A percentile compares a stretch with the other conserved stretches of the same genome.
These are phyloP conservation scores for Venturiaceae sp. DNA, from an alignment of 2,329 filamentous ascomycete genomes.

Conservation along the genomic window DNA sequence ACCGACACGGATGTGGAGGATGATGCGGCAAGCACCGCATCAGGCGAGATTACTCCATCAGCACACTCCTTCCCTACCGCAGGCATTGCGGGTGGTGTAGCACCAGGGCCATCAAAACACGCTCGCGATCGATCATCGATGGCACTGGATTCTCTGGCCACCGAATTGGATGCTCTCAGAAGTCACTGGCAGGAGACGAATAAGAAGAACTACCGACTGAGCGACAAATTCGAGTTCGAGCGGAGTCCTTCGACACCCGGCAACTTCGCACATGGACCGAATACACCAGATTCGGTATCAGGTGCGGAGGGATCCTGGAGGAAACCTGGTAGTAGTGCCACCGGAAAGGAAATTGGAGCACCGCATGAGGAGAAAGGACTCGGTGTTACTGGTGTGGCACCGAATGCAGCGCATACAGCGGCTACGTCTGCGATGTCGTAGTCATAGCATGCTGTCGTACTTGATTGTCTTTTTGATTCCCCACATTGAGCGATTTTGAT, in stretches of 20 bases:
- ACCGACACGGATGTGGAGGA: conserved; percentile 1
- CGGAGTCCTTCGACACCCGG: conserved; percentile 13
- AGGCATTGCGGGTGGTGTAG: neutral
- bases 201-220: conserved; percentile 77
- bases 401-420: neutral
- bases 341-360: neutral
- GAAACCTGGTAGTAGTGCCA: neutral
- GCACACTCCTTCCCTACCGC: conserved; percentile 5
- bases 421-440: neutral
- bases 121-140: conserved; percentile 18
- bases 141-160: conserved; percentile 83
- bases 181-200: conserved; percentile 94
- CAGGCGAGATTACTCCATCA: conserved; percentile 40
- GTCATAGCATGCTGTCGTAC: neutral
- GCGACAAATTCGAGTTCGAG: conserved; percentile 84
- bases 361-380: neutral
- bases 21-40: conserved; percentile 11
- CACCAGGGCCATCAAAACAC: neutral
- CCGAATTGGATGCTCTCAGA: conserved; percentile 81
- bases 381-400: neutral
- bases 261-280: neutral
- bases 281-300: neutral
- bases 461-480: conserved; percentile 1
- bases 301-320: neutral
- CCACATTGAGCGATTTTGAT: neutral